phyloP scores from a whole-genome alignment of 768 basidiomycete genomes.

The Mycena galericulata region DNA sequence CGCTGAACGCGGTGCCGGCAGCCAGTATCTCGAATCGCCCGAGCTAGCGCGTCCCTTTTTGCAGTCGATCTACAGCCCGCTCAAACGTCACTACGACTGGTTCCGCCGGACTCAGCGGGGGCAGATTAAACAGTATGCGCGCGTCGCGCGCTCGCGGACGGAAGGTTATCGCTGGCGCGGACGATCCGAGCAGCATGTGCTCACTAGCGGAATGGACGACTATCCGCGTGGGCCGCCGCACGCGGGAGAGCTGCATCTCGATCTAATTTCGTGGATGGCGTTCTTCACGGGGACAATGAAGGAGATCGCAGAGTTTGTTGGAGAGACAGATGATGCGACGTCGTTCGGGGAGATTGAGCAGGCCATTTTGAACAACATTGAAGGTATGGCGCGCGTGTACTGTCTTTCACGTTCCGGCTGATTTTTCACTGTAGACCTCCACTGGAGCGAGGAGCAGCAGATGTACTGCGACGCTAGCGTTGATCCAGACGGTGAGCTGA shows the following conservation, averaged over 20 bases:
- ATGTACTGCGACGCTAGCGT: constrained; percentile 96
- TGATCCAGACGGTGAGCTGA: constrained; percentile 77
- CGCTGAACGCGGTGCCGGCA: constrained; percentile 43
- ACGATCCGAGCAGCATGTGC: constrained; percentile 84
- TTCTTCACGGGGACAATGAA: constrained; percentile 96
- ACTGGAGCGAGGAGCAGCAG: constrained; percentile 89
- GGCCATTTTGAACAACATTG: constrained; percentile 87
- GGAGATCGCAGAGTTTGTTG: constrained; percentile 88
- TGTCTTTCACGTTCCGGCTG: background rate
- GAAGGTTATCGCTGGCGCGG: constrained; percentile 98
- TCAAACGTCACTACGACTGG: constrained; percentile 96
- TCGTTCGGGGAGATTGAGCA: constrained; percentile 83
- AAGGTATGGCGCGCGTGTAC: constrained; percentile 59
- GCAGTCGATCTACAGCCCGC: constrained; percentile 81
- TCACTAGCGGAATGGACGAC: constrained; percentile 97
- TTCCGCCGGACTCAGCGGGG: constrained; percentile 95
- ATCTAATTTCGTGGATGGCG: constrained; percentile 96
- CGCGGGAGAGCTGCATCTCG: constrained; percentile 91
- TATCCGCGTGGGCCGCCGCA: constrained; percentile 93
- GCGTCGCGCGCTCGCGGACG: constrained; percentile 84
- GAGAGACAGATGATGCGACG: constrained; percentile 84
- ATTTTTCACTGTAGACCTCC: constrained; percentile 73
- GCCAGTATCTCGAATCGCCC: constrained; percentile 66
- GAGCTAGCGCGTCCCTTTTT: constrained; percentile 76
- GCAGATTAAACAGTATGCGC: constrained; percentile 90